These are phyloP conservation scores for Phoenix dactylifera DNA, from an alignment of 176 grass and related monocot species.

Conservation along the genomic window DNA sequence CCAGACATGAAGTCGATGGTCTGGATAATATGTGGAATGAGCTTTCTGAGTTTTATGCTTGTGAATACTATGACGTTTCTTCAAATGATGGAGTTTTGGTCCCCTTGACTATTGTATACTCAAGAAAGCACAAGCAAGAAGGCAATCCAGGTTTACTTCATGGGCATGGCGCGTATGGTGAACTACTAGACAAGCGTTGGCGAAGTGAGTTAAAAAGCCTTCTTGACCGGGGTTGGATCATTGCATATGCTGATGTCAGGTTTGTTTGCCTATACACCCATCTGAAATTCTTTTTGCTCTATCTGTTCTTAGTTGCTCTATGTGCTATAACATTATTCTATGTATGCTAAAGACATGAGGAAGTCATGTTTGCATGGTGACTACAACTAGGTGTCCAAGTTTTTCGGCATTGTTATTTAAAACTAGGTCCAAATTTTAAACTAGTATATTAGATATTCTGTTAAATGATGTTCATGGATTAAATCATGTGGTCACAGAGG, in stretches of 20 bases:
- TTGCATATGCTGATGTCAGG: conserved; percentile 97
- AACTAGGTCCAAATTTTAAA: conserved; percentile 8
- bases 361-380: no score
- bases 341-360: no score
- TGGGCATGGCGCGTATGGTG: conserved; percentile 94
- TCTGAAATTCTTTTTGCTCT: no score
- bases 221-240: conserved; percentile 81
- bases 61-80: conserved; percentile 67
- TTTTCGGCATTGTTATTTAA: not conserved
- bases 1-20: conserved; percentile 29
- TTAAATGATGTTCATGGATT: not conserved
- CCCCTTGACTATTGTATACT: conserved; percentile 74
- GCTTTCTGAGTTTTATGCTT: conserved; percentile 82
- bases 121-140: conserved; percentile 68
- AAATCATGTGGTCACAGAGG: conserved; percentile 45
- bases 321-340: no score
- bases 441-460: conserved; percentile 8
- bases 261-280: not conserved
- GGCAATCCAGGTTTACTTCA: conserved; percentile 80
- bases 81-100: conserved; percentile 61
- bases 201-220: conserved; percentile 85
- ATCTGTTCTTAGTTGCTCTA: no score
- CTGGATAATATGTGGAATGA: conserved; percentile 61
- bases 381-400: no score
- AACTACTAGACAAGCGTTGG: conserved; percentile 83